Base-by-base conservation (phyloP, 1,284 basidiomycete species). In the Cerrena zonata region DNA sequence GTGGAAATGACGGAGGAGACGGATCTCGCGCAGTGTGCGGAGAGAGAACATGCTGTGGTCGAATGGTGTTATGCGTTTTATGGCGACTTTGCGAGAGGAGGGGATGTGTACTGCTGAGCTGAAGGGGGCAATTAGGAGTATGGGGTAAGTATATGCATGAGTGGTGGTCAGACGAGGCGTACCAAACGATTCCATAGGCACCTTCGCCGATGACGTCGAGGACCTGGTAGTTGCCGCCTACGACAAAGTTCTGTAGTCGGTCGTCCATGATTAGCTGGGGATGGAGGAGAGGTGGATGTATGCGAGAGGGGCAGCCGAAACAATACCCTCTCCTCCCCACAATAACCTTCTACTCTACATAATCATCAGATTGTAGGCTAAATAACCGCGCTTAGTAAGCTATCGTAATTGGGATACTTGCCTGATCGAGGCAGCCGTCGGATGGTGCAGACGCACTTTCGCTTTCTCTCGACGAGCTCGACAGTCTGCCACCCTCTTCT, bases 21-120 rank as follows among this genome's bases (percentile, higher is more conserved):
- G 91, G 64, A 92, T 83, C 70, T 92, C 90, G 52, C 90, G 79
- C 15, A 91, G 78, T 21, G 90, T 91, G 43, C 89, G 78, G 5
- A 91, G 75, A 66, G 86, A 89, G 69, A 91, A 91, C 89, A 92
- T 90, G 52, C 85, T 81, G 61, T 91, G 89, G 67, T 92, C 90
- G 58, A 92, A 92, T 2, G 90, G 90, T 0, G 84, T 85, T 65
- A 92, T 92, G 56, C 84, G 81, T 68, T 91, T 89, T 61, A 89
- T 87, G 40, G 86, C 56, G 19, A 58, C 82, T 62, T 78, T 82
- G 49, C 82, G 75, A 55, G 78, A 73, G 0, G 83, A 81, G 7
- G 84, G 75, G 23, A 75, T 61, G 63, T 89, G 86, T 21, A 83
- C 64, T 26, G 87, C 87, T 24, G 84, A 86, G 67, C 84, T 85